A percentile compares a stretch with the other conserved stretches of the same genome.
Conservation (phyloP, 768 basidiomycete species). For the Lentinula detonsa region DNA sequence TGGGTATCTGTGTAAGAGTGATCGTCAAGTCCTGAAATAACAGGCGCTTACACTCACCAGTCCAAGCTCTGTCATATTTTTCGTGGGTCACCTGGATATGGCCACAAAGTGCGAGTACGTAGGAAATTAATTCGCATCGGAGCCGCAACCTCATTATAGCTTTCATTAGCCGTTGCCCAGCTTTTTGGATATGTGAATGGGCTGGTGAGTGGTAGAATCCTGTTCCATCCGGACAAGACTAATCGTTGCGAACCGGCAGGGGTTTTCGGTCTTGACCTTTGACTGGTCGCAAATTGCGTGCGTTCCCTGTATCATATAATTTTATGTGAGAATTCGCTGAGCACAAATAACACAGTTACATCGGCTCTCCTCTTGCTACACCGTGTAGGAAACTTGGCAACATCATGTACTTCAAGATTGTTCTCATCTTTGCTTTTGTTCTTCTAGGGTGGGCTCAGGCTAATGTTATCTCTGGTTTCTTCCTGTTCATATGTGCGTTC, state of each 20-base stretch:
- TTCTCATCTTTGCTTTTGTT: not conserved
- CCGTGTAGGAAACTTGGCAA: conserved; percentile 29
- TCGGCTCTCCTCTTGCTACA: conserved; percentile 49
- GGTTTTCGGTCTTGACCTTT: conserved; percentile 34
- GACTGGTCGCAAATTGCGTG: conserved; percentile 54
- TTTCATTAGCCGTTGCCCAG: conserved; percentile 6
- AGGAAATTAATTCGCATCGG: not conserved
- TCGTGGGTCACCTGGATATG: conserved; percentile 55
- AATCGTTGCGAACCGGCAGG: not conserved
- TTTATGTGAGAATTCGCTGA: not conserved
- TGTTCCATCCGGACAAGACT: not conserved
- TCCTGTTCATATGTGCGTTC: conserved; percentile 59
- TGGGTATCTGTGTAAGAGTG: conserved; percentile 44
- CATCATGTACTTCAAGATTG: not conserved
- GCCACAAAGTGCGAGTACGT: conserved; percentile 40
- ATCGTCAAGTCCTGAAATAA: conserved; percentile 8
- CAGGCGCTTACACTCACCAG: conserved; percentile 14
- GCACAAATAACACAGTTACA: conserved; percentile 8
- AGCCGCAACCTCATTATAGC: not conserved
- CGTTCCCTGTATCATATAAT: conserved; percentile 10
- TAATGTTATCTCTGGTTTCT: conserved; percentile 57
- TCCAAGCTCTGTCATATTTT: conserved; percentile 49
- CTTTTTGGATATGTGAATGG: conserved; percentile 8
- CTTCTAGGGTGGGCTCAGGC: conserved; percentile 68
- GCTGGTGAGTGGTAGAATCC: not conserved